Conservation (phyloP, 164 flowering plant species). For the Annona cherimola region DNA sequence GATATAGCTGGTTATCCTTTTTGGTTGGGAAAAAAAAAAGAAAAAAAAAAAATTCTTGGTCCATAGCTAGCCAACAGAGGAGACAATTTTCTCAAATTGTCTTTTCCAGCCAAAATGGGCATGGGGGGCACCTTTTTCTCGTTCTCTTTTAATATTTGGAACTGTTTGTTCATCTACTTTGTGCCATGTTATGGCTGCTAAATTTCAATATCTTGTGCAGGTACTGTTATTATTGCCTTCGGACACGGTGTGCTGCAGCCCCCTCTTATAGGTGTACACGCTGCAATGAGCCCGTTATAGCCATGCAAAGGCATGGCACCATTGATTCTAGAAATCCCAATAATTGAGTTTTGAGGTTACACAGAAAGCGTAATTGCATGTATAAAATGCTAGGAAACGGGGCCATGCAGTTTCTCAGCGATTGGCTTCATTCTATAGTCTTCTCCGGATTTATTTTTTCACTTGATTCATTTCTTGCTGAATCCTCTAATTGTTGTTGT, state of each 20-base stretch:
- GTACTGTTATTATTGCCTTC: slow-evolving; percentile 78
- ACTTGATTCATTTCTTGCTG: background rate
- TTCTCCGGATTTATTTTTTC: background rate
- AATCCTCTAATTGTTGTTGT: background rate
- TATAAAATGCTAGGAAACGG: background rate
- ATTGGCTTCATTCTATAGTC: background rate
- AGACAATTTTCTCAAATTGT: too few species aligned
- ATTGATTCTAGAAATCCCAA: slow-evolving; percentile 19
- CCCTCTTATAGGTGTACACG: slow-evolving; percentile 67
- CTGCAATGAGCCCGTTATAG: slow-evolving; percentile 76
- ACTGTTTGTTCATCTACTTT: background rate
- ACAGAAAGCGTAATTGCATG: background rate
- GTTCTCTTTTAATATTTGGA: background rate
- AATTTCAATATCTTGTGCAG: slow-evolving; percentile 10
- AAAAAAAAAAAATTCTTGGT: background rate
- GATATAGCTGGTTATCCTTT: background rate
- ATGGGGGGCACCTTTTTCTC: too few species aligned
- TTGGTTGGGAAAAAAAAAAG: background rate
- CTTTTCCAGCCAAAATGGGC: too few species aligned
- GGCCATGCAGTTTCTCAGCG: background rate
- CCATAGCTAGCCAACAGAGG: background rate
- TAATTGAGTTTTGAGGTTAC: slow-evolving; percentile 23
- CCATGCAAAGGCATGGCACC: slow-evolving; percentile 69
- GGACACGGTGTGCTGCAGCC: slow-evolving; percentile 76
- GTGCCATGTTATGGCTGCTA: background rate